Evolutionary conservation across 2,329 filamentous ascomycete genomes (phyloP).

Genomic region (Ambrosiella cleistominuta): DNA sequence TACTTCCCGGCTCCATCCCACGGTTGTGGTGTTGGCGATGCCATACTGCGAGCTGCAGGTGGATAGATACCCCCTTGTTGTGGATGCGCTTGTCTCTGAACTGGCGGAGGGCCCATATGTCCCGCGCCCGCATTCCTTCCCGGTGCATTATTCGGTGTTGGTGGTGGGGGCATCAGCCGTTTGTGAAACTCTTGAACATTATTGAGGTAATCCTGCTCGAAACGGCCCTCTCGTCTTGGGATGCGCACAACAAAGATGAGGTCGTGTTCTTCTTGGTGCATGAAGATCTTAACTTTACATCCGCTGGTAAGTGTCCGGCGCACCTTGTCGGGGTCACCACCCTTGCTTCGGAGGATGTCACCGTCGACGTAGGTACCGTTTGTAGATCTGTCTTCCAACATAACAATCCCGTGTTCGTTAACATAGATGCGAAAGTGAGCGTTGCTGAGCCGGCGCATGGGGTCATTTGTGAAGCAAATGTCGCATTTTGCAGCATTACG

Average conservation of each 20-base stretch:
- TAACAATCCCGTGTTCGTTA: constrained; percentile 68
- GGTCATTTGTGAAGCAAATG: constrained; percentile 47
- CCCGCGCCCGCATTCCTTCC: background rate
- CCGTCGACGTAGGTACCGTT: constrained; percentile 84
- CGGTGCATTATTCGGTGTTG: background rate
- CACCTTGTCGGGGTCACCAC: constrained; percentile 20
- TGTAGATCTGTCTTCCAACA: constrained; percentile 89
- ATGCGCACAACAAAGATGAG: constrained; percentile 75
- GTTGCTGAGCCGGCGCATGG: constrained; percentile 65
- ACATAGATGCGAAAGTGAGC: constrained; percentile 90
- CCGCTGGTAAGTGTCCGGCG: constrained; percentile 53
- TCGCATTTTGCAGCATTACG: constrained; percentile 59
- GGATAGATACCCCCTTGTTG: background rate
- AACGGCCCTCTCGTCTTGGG: constrained; percentile 52
- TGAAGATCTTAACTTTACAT: constrained; percentile 52
- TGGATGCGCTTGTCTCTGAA: background rate
- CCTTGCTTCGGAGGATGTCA: constrained; percentile 36
- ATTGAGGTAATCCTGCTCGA: constrained; percentile 45
- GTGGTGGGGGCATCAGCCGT: background rate
- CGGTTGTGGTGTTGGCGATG: background rate
- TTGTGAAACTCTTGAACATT: constrained; percentile 45
- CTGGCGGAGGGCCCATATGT: background rate
- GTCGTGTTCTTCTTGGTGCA: constrained; percentile 35
- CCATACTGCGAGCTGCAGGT: background rate
- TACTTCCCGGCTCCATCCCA: constrained; percentile 78